phyloP scores from a whole-genome alignment of 371 early-diverging fungal genomes.

The Lichtheimia hyalospora region DNA sequence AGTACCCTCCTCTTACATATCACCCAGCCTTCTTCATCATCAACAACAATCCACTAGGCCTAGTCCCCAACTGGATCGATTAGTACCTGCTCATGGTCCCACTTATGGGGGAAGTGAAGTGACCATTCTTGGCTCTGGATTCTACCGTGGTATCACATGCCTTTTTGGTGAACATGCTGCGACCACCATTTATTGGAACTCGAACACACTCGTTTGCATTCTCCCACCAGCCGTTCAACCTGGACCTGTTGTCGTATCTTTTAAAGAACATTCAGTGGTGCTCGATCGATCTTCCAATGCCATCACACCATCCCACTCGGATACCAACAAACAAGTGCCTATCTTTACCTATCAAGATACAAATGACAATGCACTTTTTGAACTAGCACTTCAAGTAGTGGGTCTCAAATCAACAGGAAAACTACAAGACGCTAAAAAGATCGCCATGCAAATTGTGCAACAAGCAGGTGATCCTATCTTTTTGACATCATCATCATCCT shows the following conservation, averaged over 20 bases:
- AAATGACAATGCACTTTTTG: conserved; percentile 76
- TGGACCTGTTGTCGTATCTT: conserved; percentile 72
- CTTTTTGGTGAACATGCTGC: conserved; percentile 78
- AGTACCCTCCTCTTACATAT: neutral
- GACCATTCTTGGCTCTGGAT: conserved; percentile 73
- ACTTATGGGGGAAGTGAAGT: conserved; percentile 75
- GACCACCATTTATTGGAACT: conserved; percentile 66
- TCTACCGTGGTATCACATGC: conserved; percentile 68
- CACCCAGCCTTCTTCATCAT: neutral
- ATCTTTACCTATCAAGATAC: conserved; percentile 67
- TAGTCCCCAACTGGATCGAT: conserved; percentile 58
- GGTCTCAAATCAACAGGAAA: conserved; percentile 78
- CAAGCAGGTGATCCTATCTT: neutral
- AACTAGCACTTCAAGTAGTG: conserved; percentile 80
- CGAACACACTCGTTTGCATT: conserved; percentile 73
- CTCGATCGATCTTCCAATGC: conserved; percentile 21
- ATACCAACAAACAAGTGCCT: conserved; percentile 19
- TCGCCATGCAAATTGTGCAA: conserved; percentile 73
- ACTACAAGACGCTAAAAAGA: conserved; percentile 64
- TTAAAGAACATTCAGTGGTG: conserved; percentile 49
- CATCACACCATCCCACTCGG: too few species aligned
- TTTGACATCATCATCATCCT: neutral
- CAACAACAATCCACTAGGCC: neutral
- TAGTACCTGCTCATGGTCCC: conserved; percentile 74
- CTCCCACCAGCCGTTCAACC: conserved; percentile 71